A percentile compares a stretch with the other conserved stretches of the same genome.
Conservation (phyloP, 1,139 yeast species). For the Hyphopichia pseudoburtonii region DNA sequence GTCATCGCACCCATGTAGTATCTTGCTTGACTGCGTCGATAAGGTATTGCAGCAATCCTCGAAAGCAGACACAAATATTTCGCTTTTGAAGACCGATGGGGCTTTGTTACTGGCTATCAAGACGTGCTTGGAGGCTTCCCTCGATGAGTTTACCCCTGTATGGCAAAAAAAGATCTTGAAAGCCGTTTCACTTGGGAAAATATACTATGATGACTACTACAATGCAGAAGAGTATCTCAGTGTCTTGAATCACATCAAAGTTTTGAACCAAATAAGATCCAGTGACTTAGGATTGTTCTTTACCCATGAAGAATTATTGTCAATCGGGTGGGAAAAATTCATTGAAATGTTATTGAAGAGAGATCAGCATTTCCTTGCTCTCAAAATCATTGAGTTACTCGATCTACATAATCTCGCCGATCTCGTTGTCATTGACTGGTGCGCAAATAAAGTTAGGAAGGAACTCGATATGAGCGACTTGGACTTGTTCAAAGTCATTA, state of each 20-base stretch:
- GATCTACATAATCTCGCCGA: slow-evolving; percentile 48
- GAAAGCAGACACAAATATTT: slow-evolving; percentile 74
- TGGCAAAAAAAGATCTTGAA: slow-evolving; percentile 79
- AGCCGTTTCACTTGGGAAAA: slow-evolving; percentile 88
- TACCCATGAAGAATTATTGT: slow-evolving; percentile 54
- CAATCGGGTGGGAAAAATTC: slow-evolving; percentile 53
- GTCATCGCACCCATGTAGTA: slow-evolving; percentile 79
- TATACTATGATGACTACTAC: slow-evolving; percentile 50
- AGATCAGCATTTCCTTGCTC: slow-evolving; percentile 60
- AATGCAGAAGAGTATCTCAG: slow-evolving; percentile 63
- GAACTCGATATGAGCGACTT: slow-evolving; percentile 58
- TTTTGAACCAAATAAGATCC: slow-evolving; percentile 67
- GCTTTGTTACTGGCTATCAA: slow-evolving; percentile 63
- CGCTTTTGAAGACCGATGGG: slow-evolving; percentile 55
- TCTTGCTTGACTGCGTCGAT: slow-evolving; percentile 79
- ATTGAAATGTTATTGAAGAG: slow-evolving; percentile 61
- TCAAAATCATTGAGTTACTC: slow-evolving; percentile 58
- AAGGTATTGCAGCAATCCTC: slow-evolving; percentile 71
- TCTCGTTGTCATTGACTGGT: slow-evolving; percentile 75
- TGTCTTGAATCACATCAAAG: slow-evolving; percentile 59
- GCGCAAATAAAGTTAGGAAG: slow-evolving; percentile 64
- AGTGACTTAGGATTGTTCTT: slow-evolving; percentile 67
- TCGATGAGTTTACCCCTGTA: slow-evolving; percentile 70
- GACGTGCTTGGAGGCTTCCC: slow-evolving; percentile 72
- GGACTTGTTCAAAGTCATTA: slow-evolving; percentile 52